Base-by-base conservation (phyloP, 495 filamentous ascomycete genomes). In the Hypomontagnella submonticulosa region DNA sequence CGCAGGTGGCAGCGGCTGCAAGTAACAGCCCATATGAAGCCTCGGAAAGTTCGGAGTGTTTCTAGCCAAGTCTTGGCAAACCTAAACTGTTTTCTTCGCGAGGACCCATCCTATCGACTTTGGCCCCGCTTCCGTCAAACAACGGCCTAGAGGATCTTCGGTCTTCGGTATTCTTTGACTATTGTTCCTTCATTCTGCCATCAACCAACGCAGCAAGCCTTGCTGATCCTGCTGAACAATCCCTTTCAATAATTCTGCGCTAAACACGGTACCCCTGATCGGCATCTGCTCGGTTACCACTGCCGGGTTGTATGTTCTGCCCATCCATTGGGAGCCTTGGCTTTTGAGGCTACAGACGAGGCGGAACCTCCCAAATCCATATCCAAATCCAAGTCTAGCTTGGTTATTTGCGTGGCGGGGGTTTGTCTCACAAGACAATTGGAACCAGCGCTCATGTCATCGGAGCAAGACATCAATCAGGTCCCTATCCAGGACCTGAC, bases 401-500 rank as follows among this genome's bases (percentile, higher is more conserved):
- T 44, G 44, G 27, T 12, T 38, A 30, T 15, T 51, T 53, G 33
- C 47, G 51, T 46, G 63, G 71, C 54, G 68, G 71, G 71, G 71
- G 64, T 57, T 40, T 60, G 60, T 40, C 30, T 56, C 30, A 43
- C 42, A 61, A 50, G 42, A 61, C 57, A 51, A 46, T 53, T 46
- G 13, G 32, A 48, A 68, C 40, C 42, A 32, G 30, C 59, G 57
- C 64, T 62, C 60, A 68, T 68, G 66, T 68, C 66, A 66, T 63
- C 69, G 41, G 71, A 73, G 11, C 71, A 67, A 56, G 71, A 73
- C 57, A 69, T 73, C 60, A 73, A 66, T 66, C 71, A 73, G 56
- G 71, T 73, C 56, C 69, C 71, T 48, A 71, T 83, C 46, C 77
- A 83, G 71, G 77, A 84, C 66, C 79, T 84, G 54, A 83, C 80